phyloP scores from a whole-genome alignment of 192 early-diverging fungal species.

The Rhizophlyctis rosea region DNA sequence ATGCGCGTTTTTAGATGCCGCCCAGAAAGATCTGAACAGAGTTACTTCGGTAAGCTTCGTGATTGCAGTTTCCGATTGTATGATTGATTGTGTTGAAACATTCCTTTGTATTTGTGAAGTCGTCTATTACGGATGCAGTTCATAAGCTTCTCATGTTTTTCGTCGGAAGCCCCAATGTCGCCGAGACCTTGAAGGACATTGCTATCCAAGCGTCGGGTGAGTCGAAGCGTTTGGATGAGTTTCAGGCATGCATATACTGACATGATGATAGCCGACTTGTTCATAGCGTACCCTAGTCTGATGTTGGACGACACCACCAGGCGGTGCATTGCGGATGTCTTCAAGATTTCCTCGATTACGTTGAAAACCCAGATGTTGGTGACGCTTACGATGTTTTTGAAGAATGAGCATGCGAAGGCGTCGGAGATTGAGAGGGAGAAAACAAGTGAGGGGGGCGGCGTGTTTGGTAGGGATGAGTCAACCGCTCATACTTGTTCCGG shows the following conservation, averaged over 20 bases:
- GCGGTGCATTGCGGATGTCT: conserved; percentile 65
- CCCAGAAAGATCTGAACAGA: conserved; percentile 23
- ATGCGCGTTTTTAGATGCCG: conserved; percentile 13
- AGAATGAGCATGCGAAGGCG: conserved; percentile 48
- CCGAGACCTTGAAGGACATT: conserved; percentile 19
- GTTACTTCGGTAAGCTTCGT: conserved; percentile 4
- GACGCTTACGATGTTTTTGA: conserved; percentile 69
- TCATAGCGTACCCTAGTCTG: conserved; percentile 65
- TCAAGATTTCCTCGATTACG: conserved; percentile 40
- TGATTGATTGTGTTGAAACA: background rate
- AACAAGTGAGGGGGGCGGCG: too few relatives aligned
- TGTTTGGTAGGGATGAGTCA: too few relatives aligned
- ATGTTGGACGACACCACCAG: conserved; percentile 49
- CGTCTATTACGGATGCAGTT: conserved; percentile 19
- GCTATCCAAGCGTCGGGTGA: conserved; percentile 29
- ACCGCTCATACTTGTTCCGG: too few relatives aligned
- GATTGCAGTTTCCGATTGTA: background rate
- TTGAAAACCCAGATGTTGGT: conserved; percentile 70
- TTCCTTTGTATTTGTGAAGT: background rate
- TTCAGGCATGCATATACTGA: too few relatives aligned
- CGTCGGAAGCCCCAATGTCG: conserved; percentile 17
- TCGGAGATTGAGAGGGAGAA: conserved; percentile 5
- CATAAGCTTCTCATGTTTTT: conserved; percentile 30
- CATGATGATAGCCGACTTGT: conserved; percentile 69
- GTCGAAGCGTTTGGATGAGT: background rate